Percentiles rank a stretch among this genome's conserved stretches.
Conservation (phyloP, 2,329 filamentous ascomycete genomes). For the Massarina eburnea region DNA sequence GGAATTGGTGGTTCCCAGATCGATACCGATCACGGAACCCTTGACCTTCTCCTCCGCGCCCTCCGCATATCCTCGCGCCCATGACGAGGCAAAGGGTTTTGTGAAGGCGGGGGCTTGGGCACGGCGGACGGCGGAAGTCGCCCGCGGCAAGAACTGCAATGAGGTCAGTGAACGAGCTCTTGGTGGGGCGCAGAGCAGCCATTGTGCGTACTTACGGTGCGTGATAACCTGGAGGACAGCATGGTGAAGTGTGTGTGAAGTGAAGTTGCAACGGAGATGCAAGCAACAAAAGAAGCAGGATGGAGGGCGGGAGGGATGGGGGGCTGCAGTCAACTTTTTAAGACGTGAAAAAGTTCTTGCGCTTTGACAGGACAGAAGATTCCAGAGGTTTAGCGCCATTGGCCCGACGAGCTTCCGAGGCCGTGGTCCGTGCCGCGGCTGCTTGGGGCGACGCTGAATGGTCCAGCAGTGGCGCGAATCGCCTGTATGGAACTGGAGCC, state of each 20-base stretch:
- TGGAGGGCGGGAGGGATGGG: conserved; percentile 14
- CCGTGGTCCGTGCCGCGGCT: conserved; percentile 1
- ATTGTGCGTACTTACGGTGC: conserved; percentile 45
- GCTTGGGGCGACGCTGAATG: not conserved
- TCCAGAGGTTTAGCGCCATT: conserved; percentile 7
- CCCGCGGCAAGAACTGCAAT: conserved; percentile 66
- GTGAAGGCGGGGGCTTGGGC: conserved; percentile 62
- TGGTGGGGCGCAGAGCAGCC: conserved; percentile 3
- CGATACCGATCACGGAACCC: conserved; percentile 96
- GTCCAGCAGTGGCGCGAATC: no score
- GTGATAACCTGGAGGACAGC: conserved; percentile 47
- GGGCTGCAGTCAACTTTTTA: conserved; percentile 24
- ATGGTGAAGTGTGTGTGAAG: conserved; percentile 33
- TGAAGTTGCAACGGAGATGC: conserved; percentile 33
- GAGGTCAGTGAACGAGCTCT: conserved; percentile 26
- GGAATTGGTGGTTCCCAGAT: conserved; percentile 97
- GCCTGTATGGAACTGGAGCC: no score
- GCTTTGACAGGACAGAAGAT: conserved; percentile 31
- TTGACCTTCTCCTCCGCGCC: conserved; percentile 79
- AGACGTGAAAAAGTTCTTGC: conserved; percentile 27
- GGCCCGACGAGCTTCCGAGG: conserved; percentile 2
- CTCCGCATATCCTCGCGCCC: conserved; percentile 73
- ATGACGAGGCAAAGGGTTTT: conserved; percentile 70
- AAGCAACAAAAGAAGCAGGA: conserved; percentile 21
- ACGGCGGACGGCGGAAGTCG: conserved; percentile 68